Evolutionary conservation across 1,139 yeast genomes (phyloP), one percentile per base, ranked within the genome.

Genomic region (Blastobotrys capitulatus): DNA sequence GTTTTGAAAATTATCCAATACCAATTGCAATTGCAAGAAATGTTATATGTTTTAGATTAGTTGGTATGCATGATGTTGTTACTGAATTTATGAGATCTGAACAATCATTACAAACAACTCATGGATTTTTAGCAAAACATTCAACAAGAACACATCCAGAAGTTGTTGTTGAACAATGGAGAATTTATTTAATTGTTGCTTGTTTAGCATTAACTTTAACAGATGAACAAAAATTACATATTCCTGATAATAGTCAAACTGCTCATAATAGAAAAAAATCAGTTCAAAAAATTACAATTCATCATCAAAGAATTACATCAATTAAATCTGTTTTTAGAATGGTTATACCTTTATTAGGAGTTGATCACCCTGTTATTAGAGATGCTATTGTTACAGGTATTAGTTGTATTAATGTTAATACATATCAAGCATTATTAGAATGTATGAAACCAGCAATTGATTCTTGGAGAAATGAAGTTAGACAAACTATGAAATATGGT

Each of bases 1-100:
- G 94, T 54, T 89, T 87, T 57, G 88, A 82, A 52, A 77, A 75
- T 48, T 90, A 95, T 61, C 97, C 98, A 0, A 83, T 92, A 65
- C 94, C 96, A 0, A 89, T 92, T 62, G 98, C 97, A 0, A 74
- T 92, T 54, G 88, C 96, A 57, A 79, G 99, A 15, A 85, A 95
- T n/a, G 83, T 86, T 54, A 94, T 94, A 13, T 90, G 97, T 67
- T 85, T 86, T 12, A 69, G 97, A 46, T 68, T 94, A 54, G 95
- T 90, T 6, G 96, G 88, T 60, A 80, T 92, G 77, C 95, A 90
- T 64, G 96, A 88, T 59, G 78, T 80, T 16, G 78, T 90, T 9
- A 73, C 82, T 37, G 81, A 79, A 15, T 77, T 82, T 47, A 79
- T 89, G 1, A 81, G 80, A 18, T 76, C 76, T 34, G 61, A 57